Conservation (phyloP, 805 yeast genomes). For the Suhomyces sp. region DNA sequence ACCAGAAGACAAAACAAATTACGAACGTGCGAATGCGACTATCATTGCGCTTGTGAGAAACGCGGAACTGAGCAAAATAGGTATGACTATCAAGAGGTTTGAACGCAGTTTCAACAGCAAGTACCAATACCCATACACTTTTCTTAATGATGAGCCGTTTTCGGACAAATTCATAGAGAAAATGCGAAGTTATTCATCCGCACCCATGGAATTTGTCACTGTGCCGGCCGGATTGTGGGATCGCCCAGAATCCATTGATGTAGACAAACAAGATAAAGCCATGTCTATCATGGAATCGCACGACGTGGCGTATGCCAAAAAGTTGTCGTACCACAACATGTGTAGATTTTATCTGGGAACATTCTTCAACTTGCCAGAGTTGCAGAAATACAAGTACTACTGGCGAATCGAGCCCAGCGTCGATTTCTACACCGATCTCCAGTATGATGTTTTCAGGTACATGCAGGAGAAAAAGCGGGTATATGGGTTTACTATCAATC, state of each 20-base stretch:
- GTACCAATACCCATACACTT: conserved; percentile 78
- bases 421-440: conserved; percentile 60
- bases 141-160: conserved; percentile 70
- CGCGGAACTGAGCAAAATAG: conserved; percentile 49
- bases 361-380: conserved; percentile 61
- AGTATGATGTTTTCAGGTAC: conserved; percentile 76
- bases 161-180: conserved; percentile 50
- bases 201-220: conserved; percentile 39
- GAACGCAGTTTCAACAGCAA: conserved; percentile 66
- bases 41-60: conserved; percentile 71
- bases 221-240: conserved; percentile 50
- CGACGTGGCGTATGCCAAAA: conserved; percentile 59
- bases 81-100: conserved; percentile 54
- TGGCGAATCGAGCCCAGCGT: conserved; percentile 84
- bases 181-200: conserved; percentile 33
- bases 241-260: conserved; percentile 57
- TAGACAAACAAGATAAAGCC: conserved; percentile 36
- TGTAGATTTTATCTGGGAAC: conserved; percentile 71
- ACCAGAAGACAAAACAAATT: conserved; percentile 20
- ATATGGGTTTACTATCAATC: conserved; percentile 69
- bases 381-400: conserved; percentile 62
- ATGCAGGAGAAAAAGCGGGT: conserved; percentile 64
- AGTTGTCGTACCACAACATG: conserved; percentile 74
- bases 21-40: conserved; percentile 68
- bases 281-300: conserved; percentile 39